phyloP scores from a whole-genome alignment of 2,329 filamentous ascomycete species.

The Beauveria australis region DNA sequence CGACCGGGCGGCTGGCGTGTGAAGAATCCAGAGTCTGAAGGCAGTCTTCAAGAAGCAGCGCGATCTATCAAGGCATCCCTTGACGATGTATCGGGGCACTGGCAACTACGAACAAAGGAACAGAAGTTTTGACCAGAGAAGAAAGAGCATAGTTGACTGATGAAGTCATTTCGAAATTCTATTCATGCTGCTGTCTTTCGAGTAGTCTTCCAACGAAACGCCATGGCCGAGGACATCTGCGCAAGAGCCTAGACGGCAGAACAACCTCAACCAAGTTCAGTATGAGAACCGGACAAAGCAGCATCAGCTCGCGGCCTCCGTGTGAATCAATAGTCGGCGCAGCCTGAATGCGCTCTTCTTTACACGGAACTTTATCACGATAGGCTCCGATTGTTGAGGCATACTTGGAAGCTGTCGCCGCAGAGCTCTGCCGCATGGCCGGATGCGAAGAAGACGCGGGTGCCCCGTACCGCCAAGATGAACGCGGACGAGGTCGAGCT shows the following conservation, averaged over 20 bases:
- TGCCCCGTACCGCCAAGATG: no score
- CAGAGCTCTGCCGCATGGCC: no score
- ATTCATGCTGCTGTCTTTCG: conserved; percentile 22
- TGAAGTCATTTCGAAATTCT: neutral
- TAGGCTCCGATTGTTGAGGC: no score
- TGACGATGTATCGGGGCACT: neutral
- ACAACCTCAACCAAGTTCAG: conserved; percentile 38
- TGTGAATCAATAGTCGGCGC: conserved; percentile 29
- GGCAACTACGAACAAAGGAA: neutral
- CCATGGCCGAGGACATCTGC: conserved; percentile 17
- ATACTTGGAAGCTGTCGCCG: no score
- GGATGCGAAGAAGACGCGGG: no score
- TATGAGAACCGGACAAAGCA: conserved; percentile 34
- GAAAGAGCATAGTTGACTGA: neutral
- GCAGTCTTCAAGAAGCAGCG: neutral
- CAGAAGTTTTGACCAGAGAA: neutral
- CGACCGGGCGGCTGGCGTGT: neutral
- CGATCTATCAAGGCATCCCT: neutral
- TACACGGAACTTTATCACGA: no score
- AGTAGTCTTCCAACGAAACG: conserved; percentile 18
- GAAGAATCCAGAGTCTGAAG: neutral
- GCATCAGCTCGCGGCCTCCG: conserved; percentile 23
- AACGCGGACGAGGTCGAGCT: no score
- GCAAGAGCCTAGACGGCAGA: conserved; percentile 32
- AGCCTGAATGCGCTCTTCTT: no score